Evolutionary conservation across 768 basidiomycete genomes (phyloP).

Genomic region (Butyriboletus loyo): DNA sequence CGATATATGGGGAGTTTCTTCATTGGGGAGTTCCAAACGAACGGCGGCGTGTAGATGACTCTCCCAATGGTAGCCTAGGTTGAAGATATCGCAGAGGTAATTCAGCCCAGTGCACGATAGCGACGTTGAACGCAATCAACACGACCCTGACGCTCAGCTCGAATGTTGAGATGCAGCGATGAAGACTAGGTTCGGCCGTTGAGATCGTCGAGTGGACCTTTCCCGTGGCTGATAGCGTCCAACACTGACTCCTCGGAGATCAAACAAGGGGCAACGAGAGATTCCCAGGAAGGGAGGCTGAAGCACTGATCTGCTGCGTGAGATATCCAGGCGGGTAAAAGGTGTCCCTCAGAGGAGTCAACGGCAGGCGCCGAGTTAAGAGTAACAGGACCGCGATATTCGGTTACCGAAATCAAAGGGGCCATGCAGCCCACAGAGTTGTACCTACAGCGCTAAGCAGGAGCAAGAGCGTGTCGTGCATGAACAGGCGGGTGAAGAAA

Average conservation of each 20-base stretch:
- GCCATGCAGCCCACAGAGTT: background rate
- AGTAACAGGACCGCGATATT: slow-evolving; percentile 1
- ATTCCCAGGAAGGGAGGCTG: slow-evolving; percentile 13
- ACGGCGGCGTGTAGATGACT: slow-evolving; percentile 1
- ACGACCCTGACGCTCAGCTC: slow-evolving; percentile 6
- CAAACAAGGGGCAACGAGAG: slow-evolving; percentile 3
- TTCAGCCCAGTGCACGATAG: slow-evolving; percentile 5
- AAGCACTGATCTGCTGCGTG: slow-evolving; percentile 19
- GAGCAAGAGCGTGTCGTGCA: background rate
- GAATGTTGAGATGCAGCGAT: slow-evolving; percentile 6
- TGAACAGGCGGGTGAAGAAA: background rate
- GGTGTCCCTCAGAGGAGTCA: slow-evolving; percentile 9
- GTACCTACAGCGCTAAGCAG: background rate
- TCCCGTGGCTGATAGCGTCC: slow-evolving; percentile 6
- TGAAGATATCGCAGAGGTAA: background rate
- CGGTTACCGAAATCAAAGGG: background rate
- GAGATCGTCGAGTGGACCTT: slow-evolving; percentile 11
- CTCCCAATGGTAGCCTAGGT: background rate
- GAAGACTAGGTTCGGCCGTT: slow-evolving; percentile 2
- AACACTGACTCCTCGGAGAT: slow-evolving; percentile 28
- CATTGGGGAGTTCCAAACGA: slow-evolving; percentile 1
- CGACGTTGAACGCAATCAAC: slow-evolving; percentile 15
- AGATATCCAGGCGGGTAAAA: slow-evolving; percentile 20
- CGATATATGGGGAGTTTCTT: slow-evolving; percentile 2
- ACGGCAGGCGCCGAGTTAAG: slow-evolving; percentile 17